Conservation (phyloP, 2,329 filamentous ascomycete genomes). For the Neofusicoccum sp. region DNA sequence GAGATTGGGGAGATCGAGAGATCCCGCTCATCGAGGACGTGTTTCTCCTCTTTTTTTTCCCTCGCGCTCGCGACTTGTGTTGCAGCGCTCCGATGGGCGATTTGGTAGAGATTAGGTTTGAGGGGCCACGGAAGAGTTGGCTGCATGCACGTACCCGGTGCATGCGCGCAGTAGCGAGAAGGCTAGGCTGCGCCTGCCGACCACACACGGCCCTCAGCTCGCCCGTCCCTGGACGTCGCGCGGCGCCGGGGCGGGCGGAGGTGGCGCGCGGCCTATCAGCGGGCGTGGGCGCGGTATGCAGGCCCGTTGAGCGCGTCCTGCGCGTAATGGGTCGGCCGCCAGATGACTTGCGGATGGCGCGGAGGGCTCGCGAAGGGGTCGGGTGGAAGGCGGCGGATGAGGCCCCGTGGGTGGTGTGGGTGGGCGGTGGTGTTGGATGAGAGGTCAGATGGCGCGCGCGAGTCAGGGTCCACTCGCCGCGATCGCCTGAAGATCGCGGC, state of each 20-base stretch:
- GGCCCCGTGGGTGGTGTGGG: not conserved
- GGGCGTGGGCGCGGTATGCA: not conserved
- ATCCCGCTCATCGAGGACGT: not conserved
- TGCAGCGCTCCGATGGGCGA: too few relatives aligned
- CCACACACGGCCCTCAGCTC: too few relatives aligned
- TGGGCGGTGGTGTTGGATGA: conserved; percentile 14
- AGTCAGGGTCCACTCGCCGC: conserved; percentile 10
- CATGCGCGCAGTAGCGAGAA: not conserved
- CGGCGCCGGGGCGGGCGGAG: not conserved
- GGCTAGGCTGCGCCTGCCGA: too few relatives aligned
- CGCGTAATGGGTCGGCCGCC: not conserved
- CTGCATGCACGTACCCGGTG: not conserved
- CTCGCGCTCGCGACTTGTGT: not conserved
- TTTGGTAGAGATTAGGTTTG: not conserved
- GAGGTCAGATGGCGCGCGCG: conserved; percentile 12
- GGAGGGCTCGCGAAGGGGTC: not conserved
- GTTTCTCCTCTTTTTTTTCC: not conserved
- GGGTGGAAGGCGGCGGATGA: not conserved
- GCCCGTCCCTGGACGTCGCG: not conserved
- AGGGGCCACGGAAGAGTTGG: not conserved
- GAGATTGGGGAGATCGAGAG: conserved; percentile 1
- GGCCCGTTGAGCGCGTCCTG: conserved; percentile 15
- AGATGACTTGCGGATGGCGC: not conserved
- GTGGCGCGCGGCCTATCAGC: conserved; percentile 1
- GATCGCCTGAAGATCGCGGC: conserved; percentile 7